Conservation (phyloP, 2,329 filamentous ascomycete genomes). For the Emergomyces pasteurianus region DNA sequence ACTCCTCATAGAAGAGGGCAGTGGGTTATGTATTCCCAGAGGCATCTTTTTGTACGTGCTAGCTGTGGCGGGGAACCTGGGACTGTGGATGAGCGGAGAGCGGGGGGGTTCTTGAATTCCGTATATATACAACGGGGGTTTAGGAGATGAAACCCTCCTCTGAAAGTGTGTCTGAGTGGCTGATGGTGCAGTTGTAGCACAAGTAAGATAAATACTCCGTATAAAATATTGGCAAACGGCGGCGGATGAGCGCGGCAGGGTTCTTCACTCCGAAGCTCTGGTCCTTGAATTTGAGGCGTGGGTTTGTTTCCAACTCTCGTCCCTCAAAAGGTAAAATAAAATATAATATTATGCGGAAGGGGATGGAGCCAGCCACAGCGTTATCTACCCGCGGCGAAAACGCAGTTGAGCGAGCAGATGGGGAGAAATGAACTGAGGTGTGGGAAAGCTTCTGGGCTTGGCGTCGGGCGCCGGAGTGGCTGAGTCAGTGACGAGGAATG, state of each 20-base stretch:
- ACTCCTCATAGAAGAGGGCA: constrained; percentile 39
- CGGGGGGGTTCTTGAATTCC: neutral
- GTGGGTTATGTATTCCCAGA: constrained; percentile 27
- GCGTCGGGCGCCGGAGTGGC: neutral
- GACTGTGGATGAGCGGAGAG: neutral
- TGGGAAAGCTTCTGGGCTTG: neutral
- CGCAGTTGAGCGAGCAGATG: neutral
- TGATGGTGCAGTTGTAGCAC: neutral
- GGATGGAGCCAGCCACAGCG: neutral
- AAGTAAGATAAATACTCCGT: neutral
- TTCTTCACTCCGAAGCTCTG: neutral
- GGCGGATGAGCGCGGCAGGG: neutral
- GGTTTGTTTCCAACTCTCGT: neutral
- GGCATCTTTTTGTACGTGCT: constrained; percentile 4
- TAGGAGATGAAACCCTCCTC: neutral
- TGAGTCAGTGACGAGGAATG: neutral
- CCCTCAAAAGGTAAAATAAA: neutral
- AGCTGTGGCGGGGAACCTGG: neutral
- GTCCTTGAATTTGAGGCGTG: neutral
- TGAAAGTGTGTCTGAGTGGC: neutral
- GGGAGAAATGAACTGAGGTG: neutral
- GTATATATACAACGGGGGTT: neutral
- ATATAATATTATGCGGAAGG: neutral
- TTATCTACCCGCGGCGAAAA: neutral
- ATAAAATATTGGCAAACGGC: too few species aligned